Base-by-base conservation (phyloP, 2,329 filamentous ascomycete genomes). In the Ophiostoma montium region DNA sequence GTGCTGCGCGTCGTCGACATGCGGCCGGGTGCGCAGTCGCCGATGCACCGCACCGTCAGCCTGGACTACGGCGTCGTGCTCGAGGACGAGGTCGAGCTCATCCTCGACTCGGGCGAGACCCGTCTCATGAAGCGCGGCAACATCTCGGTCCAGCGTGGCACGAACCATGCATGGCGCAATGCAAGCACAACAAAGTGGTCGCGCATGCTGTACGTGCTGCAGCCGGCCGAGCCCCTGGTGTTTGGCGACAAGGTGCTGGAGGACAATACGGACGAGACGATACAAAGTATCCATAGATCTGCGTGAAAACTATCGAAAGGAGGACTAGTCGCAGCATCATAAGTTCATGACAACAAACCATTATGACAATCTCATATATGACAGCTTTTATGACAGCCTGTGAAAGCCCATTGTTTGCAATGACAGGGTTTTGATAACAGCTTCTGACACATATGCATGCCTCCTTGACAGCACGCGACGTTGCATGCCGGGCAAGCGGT, bases 71-170 rank as follows among this genome's bases (percentile, higher is more conserved):
- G 68, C 1, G 60, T 71, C 27, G 65, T 44, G 11, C 32, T 49
- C 5, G 47, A 48, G 23, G 46, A 27, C 18, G 30, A 32, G 36
- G 36, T 48, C 18, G 46, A 47, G 56, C 60, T 70, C 59, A 35
- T 66, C 5, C 54, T 72, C 8, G 70, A 72, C 53, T 64, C 63
- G 23, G 68, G 69, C 4, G 67, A 67, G 44, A 61, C 51, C 38
- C 59, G 60, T 16, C 38, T 61, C 7, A 59, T 73, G 62, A 56
- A 62, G 46, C 61, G 62, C 36, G 70, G 70, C 1, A 69, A 72
- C 56, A 60, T 71, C n/a, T 63, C 63, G 13, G 64, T 73, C 15
- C 70, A 73, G 57, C 59, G 70, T 45, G 69, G 60, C 4, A 70
- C 68, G 8, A 67, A 63, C 56, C 68, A 71, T 57, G 62, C 59